Base-by-base conservation (phyloP, 768 basidiomycete species). In the Clitopilus passeckerianus region DNA sequence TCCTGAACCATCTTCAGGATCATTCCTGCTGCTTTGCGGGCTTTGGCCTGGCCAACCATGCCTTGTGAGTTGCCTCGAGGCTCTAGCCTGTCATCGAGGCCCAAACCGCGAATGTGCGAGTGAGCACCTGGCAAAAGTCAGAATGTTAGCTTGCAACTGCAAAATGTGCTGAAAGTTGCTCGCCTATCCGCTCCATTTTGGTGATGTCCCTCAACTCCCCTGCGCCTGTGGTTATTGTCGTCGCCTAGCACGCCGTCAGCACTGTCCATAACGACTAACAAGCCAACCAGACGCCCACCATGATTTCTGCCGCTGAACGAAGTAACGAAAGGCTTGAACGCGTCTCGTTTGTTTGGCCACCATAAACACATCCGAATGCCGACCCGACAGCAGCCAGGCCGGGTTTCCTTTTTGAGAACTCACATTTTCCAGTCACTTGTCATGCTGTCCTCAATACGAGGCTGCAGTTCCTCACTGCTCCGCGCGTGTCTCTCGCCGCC, bases 1-100 rank as follows among this genome's bases (percentile, higher is more conserved):
- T 97, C 93, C 72, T 97, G 92, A 6, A 98, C 95, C 95, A 99
- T 96, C 75, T 90, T 95, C 67, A 98, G 82, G 61, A 98, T 94
- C 82, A 98, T 90, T 1, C 97, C 97, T 0, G 96, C 97, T 0
- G 97, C 96, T 72, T 97, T 97, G 46, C 97, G 86, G 20, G 97
- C 97, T 70, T 95, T 94, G 2, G 80, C 91, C 70, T 99, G 97
- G 0, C 97, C 97, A 23, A 99, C 96, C 87, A 99, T 97, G 3
- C 97, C 97, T 70, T 98, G 93, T 0, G 90, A 84, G 71, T 87
- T 92, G 34, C 80, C 83, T 18, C 95, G 85, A 14, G 96, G 95
- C 72, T 98, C 95, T 60, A 98, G 82, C 63, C 89, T 77, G 63
- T 93, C 91, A 65, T 98, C 95, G 50, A 98, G 85, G 0, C 97